These are phyloP conservation scores for Phialophora verrucosa DNA, from an alignment of 2,329 filamentous ascomycete species.

Conservation along the genomic window DNA sequence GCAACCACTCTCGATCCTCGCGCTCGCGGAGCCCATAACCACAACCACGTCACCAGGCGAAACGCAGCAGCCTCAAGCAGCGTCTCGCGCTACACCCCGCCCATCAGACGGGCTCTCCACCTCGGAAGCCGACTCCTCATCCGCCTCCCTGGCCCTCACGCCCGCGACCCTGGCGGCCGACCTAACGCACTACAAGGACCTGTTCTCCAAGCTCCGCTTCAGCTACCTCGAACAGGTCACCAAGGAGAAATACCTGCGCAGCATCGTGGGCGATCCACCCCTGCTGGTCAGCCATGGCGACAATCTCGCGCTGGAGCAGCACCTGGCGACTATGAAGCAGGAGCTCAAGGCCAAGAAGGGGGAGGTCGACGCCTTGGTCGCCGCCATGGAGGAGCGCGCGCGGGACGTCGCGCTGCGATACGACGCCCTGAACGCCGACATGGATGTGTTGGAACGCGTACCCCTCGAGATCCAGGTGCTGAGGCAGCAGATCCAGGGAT, in stretches of 20 bases:
- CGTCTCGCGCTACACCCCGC: slow-evolving; percentile 45
- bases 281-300: slow-evolving; percentile 81
- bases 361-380: slow-evolving; percentile 75
- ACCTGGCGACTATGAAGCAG: slow-evolving; percentile 72
- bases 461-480: slow-evolving; percentile 51
- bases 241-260: slow-evolving; percentile 95
- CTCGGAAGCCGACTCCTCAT: slow-evolving; percentile 61
- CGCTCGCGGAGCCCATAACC: slow-evolving; percentile 38
- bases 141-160: slow-evolving; percentile 61
- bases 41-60: slow-evolving; percentile 26
- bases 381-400: slow-evolving; percentile 72
- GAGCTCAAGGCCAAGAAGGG: slow-evolving; percentile 79
- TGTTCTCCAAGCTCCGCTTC: slow-evolving; percentile 95
- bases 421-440: slow-evolving; percentile 55
- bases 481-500: slow-evolving; percentile 48
- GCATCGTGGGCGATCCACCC: slow-evolving; percentile 88
- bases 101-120: slow-evolving; percentile 66
- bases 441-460: slow-evolving; percentile 48
- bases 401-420: slow-evolving; percentile 65
- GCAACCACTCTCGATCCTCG: slow-evolving; percentile 47
- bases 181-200: slow-evolving; percentile 82
- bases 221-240: slow-evolving; percentile 98
- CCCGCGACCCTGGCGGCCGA: slow-evolving; percentile 82
- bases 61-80: slow-evolving; percentile 2
- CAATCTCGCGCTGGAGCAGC: slow-evolving; percentile 76